These are phyloP conservation scores for Hymenoscyphus albidus DNA, from an alignment of 2,329 filamentous ascomycete species.

Conservation along the genomic window DNA sequence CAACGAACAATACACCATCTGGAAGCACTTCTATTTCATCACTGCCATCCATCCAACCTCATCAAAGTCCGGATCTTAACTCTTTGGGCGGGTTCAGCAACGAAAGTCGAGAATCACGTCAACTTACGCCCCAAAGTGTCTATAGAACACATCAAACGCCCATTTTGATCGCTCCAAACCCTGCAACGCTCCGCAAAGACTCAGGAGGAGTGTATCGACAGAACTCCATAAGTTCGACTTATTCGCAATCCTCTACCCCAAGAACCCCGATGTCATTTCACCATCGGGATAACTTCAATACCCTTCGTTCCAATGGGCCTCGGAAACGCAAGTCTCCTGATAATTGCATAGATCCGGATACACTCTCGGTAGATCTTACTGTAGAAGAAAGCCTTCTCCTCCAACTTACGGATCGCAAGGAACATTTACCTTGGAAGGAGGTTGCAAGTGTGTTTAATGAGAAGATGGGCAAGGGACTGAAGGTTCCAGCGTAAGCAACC, in stretches of 20 bases:
- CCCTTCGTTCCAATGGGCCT: conserved; percentile 17
- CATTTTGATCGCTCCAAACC: conserved; percentile 28
- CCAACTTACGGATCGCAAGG: conserved; percentile 32
- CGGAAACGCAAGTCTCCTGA: conserved; percentile 27
- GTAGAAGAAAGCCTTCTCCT: conserved; percentile 35
- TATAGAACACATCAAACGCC: conserved; percentile 19
- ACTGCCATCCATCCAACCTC: conserved; percentile 18
- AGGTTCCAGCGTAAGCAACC: conserved; percentile 28
- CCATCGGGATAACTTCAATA: conserved; percentile 8
- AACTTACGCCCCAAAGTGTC: conserved; percentile 14
- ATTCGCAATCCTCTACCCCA: conserved; percentile 21
- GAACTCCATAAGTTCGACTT: conserved; percentile 24
- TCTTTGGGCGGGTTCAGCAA: conserved; percentile 21
- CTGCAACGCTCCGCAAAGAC: conserved; percentile 18
- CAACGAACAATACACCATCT: conserved; percentile 15
- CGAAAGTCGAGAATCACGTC: conserved; percentile 17
- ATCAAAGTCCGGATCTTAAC: conserved; percentile 20
- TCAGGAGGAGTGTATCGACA: conserved; percentile 20
- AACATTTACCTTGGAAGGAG: conserved; percentile 36
- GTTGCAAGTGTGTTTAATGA: conserved; percentile 33
- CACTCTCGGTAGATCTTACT: conserved; percentile 22
- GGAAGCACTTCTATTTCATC: conserved; percentile 18
- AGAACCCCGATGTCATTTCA: conserved; percentile 22
- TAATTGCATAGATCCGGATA: conserved; percentile 12
- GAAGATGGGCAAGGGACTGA: conserved; percentile 31